A percentile compares a stretch with the other conserved stretches of the same genome.
phyloP scores from a whole-genome alignment of 306 rosid species.

The Gastrolobium villosum region DNA sequence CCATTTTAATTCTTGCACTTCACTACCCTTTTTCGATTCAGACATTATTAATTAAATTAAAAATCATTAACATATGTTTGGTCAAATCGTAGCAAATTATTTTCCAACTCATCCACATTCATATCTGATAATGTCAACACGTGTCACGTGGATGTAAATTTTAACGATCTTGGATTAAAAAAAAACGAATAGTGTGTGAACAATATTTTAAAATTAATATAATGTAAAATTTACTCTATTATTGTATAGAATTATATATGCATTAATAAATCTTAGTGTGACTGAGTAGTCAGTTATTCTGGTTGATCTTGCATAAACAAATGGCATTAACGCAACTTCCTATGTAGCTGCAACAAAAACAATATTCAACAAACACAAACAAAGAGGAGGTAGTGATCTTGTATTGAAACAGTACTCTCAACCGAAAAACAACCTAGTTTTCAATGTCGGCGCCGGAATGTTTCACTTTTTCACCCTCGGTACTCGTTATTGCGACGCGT shows the following conservation, averaged over 20 bases:
- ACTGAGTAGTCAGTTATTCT: conserved; percentile 38
- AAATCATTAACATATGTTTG: neutral
- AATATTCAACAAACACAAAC: conserved; percentile 5
- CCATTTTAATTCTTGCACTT: conserved; percentile 46
- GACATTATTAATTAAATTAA: conserved; percentile 13
- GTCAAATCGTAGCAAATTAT: neutral
- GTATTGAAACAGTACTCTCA: conserved; percentile 32
- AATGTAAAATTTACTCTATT: neutral
- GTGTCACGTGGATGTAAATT: conserved; percentile 43
- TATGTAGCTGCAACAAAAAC: conserved; percentile 7
- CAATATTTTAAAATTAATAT: too few species aligned
- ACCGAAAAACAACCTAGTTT: conserved; percentile 30
- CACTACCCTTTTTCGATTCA: conserved; percentile 30
- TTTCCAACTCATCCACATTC: conserved; percentile 49
- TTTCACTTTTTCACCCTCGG: conserved; percentile 47
- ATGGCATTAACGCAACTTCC: conserved; percentile 32
- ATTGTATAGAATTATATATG: neutral
- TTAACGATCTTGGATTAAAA: conserved; percentile 6
- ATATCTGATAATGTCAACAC: conserved; percentile 41
- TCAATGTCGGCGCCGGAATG: conserved; percentile 65
- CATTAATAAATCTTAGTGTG: neutral
- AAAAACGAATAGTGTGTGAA: neutral
- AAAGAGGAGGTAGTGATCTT: neutral
- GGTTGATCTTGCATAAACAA: conserved; percentile 40
- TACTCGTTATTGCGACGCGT: conserved; percentile 36